Evolutionary conservation across 2,329 filamentous ascomycete species (phyloP).

Genomic region (Pseudocercospora pini-densiflorae): DNA sequence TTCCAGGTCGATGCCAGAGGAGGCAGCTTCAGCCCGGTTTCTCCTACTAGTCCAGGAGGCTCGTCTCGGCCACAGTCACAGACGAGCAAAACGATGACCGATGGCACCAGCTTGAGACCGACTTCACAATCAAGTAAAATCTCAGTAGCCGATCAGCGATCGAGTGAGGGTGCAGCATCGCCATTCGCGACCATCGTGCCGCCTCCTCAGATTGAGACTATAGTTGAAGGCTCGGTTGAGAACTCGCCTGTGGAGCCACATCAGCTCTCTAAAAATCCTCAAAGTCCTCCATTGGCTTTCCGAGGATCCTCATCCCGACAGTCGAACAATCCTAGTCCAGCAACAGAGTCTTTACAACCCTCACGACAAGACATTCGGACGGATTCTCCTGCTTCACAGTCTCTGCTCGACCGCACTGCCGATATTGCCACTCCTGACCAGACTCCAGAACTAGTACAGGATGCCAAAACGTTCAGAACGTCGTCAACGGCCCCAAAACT

Average conservation of each 20-base stretch:
- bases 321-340: constrained; percentile 2
- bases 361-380: constrained; percentile 1
- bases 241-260: constrained; percentile 22
- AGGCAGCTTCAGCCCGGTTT: constrained; percentile 28
- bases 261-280: background rate
- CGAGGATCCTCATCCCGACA: constrained; percentile 20
- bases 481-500: constrained; percentile 26
- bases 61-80: constrained; percentile 27
- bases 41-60: constrained; percentile 23
- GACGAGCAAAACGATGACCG: constrained; percentile 16
- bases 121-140: constrained; percentile 15
- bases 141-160: background rate
- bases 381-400: constrained; percentile 5
- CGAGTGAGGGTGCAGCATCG: constrained; percentile 16
- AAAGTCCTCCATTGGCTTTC: constrained; percentile 16
- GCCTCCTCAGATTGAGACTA: constrained; percentile 25
- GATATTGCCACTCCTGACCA: constrained; percentile 26
- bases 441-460: constrained; percentile 20
- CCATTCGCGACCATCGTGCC: constrained; percentile 24
- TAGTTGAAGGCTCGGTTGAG: constrained; percentile 25
- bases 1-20: constrained; percentile 13
- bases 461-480: constrained; percentile 20
- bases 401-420: constrained; percentile 15
- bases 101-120: constrained; percentile 1
- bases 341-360: background rate